These are phyloP conservation scores for Graphiopsis chlorocephala DNA, from an alignment of 2,329 filamentous ascomycete genomes.

Conservation along the genomic window DNA sequence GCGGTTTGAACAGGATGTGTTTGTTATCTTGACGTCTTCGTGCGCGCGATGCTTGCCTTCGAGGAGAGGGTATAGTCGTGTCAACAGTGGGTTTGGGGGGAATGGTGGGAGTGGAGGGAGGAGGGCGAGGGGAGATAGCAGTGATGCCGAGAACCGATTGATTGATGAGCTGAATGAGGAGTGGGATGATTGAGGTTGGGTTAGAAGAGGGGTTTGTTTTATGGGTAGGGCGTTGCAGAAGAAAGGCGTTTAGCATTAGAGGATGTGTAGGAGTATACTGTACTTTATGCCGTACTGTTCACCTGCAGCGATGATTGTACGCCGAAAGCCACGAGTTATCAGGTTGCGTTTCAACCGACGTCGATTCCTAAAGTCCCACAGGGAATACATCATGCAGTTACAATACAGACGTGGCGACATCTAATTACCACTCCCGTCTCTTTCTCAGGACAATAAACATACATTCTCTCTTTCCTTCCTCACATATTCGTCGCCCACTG, in stretches of 20 bases:
- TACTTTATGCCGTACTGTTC: neutral
- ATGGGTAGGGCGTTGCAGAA: neutral
- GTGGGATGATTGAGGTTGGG: slow-evolving; percentile 69
- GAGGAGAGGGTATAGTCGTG: slow-evolving; percentile 64
- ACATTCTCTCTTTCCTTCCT: neutral
- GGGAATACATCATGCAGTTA: no score
- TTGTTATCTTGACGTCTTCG: slow-evolving; percentile 66
- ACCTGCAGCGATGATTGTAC: no score
- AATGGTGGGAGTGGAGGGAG: slow-evolving; percentile 26
- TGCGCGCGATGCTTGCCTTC: slow-evolving; percentile 65
- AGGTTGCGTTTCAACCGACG: no score
- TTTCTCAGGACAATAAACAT: neutral
- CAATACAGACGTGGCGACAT: neutral
- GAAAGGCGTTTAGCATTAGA: neutral
- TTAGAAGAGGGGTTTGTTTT: neutral
- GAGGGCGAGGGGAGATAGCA: slow-evolving; percentile 42
- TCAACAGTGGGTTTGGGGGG: slow-evolving; percentile 38
- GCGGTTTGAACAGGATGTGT: slow-evolving; percentile 48
- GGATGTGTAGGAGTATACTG: neutral
- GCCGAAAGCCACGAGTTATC: no score
- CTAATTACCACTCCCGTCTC: neutral
- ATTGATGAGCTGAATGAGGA: slow-evolving; percentile 97
- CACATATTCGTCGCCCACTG: slow-evolving; percentile 18
- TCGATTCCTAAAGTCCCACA: no score
- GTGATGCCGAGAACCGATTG: slow-evolving; percentile 85